These are phyloP conservation scores for Xylaria hypoxylon DNA, from an alignment of 2,329 filamentous ascomycete genomes.

Conservation along the genomic window DNA sequence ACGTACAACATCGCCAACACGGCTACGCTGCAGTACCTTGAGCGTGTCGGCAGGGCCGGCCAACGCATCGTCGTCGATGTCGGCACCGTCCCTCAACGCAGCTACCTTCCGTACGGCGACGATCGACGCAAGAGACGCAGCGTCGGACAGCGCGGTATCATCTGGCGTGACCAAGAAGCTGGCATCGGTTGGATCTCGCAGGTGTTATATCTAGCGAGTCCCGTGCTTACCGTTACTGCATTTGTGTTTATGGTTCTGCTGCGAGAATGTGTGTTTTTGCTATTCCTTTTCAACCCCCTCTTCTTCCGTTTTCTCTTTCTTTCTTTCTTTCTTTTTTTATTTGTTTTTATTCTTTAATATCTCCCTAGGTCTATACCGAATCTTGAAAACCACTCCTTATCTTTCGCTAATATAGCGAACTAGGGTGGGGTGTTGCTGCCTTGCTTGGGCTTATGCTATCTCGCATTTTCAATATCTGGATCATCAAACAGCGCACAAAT, in stretches of 20 bases:
- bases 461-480: constrained; percentile 66
- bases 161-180: constrained; percentile 49
- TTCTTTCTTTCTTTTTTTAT: background rate
- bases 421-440: constrained; percentile 62
- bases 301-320: background rate
- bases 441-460: constrained; percentile 64
- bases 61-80: constrained; percentile 68
- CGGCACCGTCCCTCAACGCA: constrained; percentile 62
- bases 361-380: background rate
- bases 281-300: background rate
- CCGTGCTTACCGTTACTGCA: constrained; percentile 59
- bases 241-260: constrained; percentile 60
- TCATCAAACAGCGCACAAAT: constrained; percentile 64
- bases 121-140: constrained; percentile 45
- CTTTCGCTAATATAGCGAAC: constrained; percentile 21
- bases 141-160: constrained; percentile 44
- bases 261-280: constrained; percentile 56
- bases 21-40: constrained; percentile 65
- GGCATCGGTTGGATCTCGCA: constrained; percentile 62
- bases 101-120: constrained; percentile 43
- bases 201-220: constrained; percentile 60
- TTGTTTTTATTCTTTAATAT: background rate
- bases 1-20: constrained; percentile 59
- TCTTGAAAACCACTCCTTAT: background rate
- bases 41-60: constrained; percentile 67